phyloP scores from a whole-genome alignment of 208 protist genomes.

The Crithidia sp. region DNA sequence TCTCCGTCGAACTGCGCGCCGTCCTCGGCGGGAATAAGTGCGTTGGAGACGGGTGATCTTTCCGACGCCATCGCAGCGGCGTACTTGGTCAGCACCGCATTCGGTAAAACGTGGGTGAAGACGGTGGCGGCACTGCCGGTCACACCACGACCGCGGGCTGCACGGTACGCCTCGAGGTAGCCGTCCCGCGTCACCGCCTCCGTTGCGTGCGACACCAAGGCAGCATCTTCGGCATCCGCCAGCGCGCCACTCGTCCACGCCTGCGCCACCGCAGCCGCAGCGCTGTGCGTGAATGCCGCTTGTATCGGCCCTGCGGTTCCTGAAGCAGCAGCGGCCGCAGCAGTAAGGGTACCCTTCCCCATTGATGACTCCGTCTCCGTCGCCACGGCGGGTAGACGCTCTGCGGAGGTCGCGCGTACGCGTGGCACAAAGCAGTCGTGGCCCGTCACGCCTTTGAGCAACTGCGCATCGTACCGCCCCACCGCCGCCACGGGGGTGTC shows the following conservation, averaged over 20 bases:
- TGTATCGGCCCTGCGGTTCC: no score
- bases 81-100: conserved; percentile 8
- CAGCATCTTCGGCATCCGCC: conserved; percentile 10
- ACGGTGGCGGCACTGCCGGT: background rate
- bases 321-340: no score
- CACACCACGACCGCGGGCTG: no score
- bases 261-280: background rate
- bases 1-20: background rate
- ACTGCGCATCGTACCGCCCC: conserved; percentile 16
- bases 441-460: conserved; percentile 6
- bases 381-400: background rate
- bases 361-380: background rate
- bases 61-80: background rate
- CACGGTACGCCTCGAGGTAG: conserved; percentile 19
- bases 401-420: background rate
- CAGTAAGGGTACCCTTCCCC: no score
- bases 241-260: conserved; percentile 24
- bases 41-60: background rate
- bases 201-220: conserved; percentile 7
- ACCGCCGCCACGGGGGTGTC: conserved; percentile 14
- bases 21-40: background rate
- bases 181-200: background rate
- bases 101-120: conserved; percentile 6
- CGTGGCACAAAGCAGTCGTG: conserved; percentile 34
- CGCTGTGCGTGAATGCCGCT: no score